Evolutionary conservation across 2,329 filamentous ascomycete species (phyloP), one percentile per base, ranked within the genome.

Genomic region (Trichoderma simmonsii): DNA sequence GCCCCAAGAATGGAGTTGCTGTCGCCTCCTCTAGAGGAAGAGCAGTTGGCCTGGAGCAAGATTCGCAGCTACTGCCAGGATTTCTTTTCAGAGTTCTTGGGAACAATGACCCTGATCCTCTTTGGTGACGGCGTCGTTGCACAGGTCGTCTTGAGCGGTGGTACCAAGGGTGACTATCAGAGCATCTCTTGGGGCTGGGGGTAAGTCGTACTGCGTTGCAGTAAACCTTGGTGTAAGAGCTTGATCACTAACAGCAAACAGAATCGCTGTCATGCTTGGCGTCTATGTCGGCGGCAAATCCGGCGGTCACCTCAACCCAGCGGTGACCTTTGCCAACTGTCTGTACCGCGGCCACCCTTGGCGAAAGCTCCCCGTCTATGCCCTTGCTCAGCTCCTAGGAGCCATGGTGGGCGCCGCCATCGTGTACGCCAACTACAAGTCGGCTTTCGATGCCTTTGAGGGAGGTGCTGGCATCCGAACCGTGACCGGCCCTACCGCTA

Each of bases 81-180:
- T 73, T 86, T 86, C 1, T 88, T 92, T 74, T 88, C 89, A 1
- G 90, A 93, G 75, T 92, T 92, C 80, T 86, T 91, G 64, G 90
- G 90, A 8, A 90, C 88, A 14, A 90, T 93, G 82, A 86, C 91
- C 70, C 80, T 93, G 73, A 83, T 93, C 72, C 81, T 93, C 54
- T 93, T 93, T 76, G 91, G 91, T 4, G 88, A 93, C 73, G 91
- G 90, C n/a, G 88, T 89, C 70, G 89, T 93, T 24, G 91, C 91
- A 3, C 91, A 93, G 79, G 90, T 92, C 0, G 82, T 89, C 0
- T 84, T 93, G 14, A 90, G 88, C 72, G 79, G 79, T 4, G 79
- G 77, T 30, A 77, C 77, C 15, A 87, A 85, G 76, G 87, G 87
- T 56, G 78, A 83, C 72, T 86, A 85, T 73, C 82, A 85, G 76